These are phyloP conservation scores for Lyophyllum atratum DNA, from an alignment of 768 basidiomycete genomes.

Conservation along the genomic window DNA sequence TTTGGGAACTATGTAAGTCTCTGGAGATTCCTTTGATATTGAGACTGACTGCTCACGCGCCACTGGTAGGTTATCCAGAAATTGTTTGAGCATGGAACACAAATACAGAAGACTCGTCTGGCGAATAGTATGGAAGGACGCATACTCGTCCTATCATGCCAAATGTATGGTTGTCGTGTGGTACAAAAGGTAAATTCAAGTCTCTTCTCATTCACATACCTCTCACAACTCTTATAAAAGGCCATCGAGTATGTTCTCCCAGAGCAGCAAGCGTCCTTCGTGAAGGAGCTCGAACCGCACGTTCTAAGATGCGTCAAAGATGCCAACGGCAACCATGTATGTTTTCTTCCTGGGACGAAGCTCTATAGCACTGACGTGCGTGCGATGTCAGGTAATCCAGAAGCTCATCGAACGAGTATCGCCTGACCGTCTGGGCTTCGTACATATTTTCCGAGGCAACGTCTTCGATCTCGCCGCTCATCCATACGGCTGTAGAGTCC, in stretches of 20 bases:
- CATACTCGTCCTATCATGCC: slow-evolving; percentile 73
- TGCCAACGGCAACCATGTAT: slow-evolving; percentile 92
- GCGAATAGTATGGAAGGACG: slow-evolving; percentile 77
- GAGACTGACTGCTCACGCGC: not conserved
- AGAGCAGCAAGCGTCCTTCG: slow-evolving; percentile 75
- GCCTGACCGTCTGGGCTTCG: slow-evolving; percentile 74
- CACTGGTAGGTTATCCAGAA: slow-evolving; percentile 83
- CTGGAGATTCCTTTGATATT: not conserved
- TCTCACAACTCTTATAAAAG: slow-evolving; percentile 38
- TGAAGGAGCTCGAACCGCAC: slow-evolving; percentile 77
- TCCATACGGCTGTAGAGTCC: slow-evolving; percentile 91
- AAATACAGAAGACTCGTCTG: slow-evolving; percentile 69
- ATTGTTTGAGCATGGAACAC: slow-evolving; percentile 84
- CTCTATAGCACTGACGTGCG: slow-evolving; percentile 3
- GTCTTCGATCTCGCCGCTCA: slow-evolving; percentile 84
- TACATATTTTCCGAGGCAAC: slow-evolving; percentile 73
- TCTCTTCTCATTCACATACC: not conserved
- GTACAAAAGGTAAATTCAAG: slow-evolving; percentile 74
- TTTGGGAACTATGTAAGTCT: slow-evolving; percentile 91
- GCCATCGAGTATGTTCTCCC: slow-evolving; percentile 81
- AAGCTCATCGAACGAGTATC: slow-evolving; percentile 83
- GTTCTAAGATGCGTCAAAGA: slow-evolving; percentile 88
- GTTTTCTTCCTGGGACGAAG: slow-evolving; percentile 20
- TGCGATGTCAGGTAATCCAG: slow-evolving; percentile 68
- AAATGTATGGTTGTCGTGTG: slow-evolving; percentile 97